These are phyloP conservation scores for Fusarium vanettenii DNA, from an alignment of 2,329 filamentous ascomycete species.

Conservation along the genomic window DNA sequence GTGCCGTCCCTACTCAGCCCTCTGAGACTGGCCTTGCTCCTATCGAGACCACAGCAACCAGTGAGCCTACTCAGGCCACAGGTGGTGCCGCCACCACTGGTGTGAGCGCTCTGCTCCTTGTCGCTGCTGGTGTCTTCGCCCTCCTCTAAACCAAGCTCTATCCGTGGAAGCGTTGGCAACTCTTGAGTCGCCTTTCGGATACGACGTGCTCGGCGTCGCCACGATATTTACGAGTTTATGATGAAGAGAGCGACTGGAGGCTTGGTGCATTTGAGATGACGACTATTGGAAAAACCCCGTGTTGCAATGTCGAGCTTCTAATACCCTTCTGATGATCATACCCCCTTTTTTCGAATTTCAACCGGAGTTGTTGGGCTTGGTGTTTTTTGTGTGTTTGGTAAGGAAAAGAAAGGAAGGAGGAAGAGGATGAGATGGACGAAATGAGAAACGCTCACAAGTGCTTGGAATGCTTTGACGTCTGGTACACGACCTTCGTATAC, in stretches of 20 bases:
- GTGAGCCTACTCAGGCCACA: constrained; percentile 37
- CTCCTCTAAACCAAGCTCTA: constrained; percentile 48
- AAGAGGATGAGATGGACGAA: constrained; percentile 28
- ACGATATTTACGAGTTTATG: constrained; percentile 50
- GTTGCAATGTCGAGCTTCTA: constrained; percentile 41
- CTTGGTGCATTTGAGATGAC: constrained; percentile 14
- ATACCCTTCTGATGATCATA: constrained; percentile 43
- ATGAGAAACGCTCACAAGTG: constrained; percentile 38
- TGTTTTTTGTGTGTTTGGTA: constrained; percentile 32
- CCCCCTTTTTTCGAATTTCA: constrained; percentile 34
- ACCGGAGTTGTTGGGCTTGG: constrained; percentile 44
- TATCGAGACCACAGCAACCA: constrained; percentile 21
- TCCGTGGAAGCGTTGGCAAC: constrained; percentile 37
- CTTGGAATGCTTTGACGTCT: constrained; percentile 34
- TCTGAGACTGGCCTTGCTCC: constrained; percentile 28
- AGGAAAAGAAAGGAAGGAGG: constrained; percentile 20
- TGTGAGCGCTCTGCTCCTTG: constrained; percentile 52
- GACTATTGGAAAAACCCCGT: constrained; percentile 19
- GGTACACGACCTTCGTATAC: constrained; percentile 31
- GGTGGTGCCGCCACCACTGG: constrained; percentile 47
- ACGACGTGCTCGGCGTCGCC: constrained; percentile 42
- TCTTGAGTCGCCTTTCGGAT: constrained; percentile 10
- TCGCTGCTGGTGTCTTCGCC: constrained; percentile 50
- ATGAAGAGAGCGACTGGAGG: constrained; percentile 37
- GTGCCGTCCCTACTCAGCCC: constrained; percentile 42